Evolutionary conservation across 140 eudicot genomes (phyloP).

Genomic region (Erigeron philadelphicus): DNA sequence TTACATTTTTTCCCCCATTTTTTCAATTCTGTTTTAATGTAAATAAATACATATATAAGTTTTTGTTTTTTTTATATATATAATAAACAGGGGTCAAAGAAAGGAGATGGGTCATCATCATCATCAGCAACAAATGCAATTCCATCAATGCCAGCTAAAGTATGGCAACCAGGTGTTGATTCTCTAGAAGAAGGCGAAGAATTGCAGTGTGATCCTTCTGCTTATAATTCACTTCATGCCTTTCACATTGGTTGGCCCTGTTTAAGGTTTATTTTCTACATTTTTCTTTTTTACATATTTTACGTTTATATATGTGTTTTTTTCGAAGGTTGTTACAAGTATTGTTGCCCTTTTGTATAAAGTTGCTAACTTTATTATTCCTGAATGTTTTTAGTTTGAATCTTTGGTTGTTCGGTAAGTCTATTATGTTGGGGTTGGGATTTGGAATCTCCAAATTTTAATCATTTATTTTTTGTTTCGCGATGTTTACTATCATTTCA

Average conservation of each 20-base stretch:
- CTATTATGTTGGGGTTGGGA: neutral
- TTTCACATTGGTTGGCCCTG: conserved; percentile 92
- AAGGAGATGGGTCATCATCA: conserved; percentile 57
- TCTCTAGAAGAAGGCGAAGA: conserved; percentile 87
- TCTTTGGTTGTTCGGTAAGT: neutral
- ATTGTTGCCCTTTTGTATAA: neutral
- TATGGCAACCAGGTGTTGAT: conserved; percentile 98
- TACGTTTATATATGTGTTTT: neutral
- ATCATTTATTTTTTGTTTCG: too few species aligned
- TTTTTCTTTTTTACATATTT: too few species aligned
- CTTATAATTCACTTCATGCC: conserved; percentile 76
- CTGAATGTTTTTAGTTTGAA: neutral
- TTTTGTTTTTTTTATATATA: neutral
- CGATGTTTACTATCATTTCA: too few species aligned
- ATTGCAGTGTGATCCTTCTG: conserved; percentile 63
- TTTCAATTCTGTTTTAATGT: too few species aligned
- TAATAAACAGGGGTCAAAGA: conserved; percentile 41
- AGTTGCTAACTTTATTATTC: neutral
- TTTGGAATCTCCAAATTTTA: too few species aligned
- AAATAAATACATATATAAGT: too few species aligned
- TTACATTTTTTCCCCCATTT: too few species aligned
- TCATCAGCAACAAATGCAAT: conserved; percentile 39
- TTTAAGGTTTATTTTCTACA: too few species aligned
- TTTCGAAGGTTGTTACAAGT: neutral
- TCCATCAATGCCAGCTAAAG: conserved; percentile 60